Percentiles rank a stretch among this genome's conserved stretches.
phyloP scores from a whole-genome alignment of 345 rosid genomes.

The Arabidopsis arenosa region DNA sequence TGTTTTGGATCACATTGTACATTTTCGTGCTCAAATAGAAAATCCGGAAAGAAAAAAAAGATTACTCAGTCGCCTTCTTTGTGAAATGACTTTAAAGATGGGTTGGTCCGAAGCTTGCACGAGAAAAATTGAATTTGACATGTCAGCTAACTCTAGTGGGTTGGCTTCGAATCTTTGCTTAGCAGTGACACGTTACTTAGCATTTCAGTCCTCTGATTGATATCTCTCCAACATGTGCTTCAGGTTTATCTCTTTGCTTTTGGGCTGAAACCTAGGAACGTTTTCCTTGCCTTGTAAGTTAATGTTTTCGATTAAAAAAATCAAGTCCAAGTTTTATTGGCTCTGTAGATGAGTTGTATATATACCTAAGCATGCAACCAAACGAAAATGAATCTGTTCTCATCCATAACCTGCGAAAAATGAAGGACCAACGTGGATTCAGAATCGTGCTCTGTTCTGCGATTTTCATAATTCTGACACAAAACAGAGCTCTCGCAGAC shows the following conservation, averaged over 20 bases:
- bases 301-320: conserved; percentile 18
- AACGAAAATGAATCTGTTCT: conserved; percentile 21
- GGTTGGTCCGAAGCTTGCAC: conserved; percentile 30
- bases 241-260: conserved; percentile 23
- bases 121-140: conserved; percentile 37
- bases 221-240: conserved; percentile 13
- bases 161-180: conserved; percentile 38
- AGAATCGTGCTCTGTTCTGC: conserved; percentile 30
- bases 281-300: conserved; percentile 46
- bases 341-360: conserved; percentile 10
- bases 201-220: conserved; percentile 16
- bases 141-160: conserved; percentile 39
- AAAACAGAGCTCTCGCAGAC: conserved; percentile 37
- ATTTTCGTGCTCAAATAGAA: conserved; percentile 23
- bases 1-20: conserved; percentile 15
- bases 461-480: conserved; percentile 38
- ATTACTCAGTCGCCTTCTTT: conserved; percentile 1
- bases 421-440: conserved; percentile 32
- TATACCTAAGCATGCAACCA: conserved; percentile 26
- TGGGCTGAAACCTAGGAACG: conserved; percentile 16
- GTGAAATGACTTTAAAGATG: conserved; percentile 8
- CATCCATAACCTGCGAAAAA: conserved; percentile 33
- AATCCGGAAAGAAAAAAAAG: neutral
- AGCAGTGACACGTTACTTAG: conserved; percentile 39
- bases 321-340: neutral